phyloP scores from a whole-genome alignment of 2,329 filamentous ascomycete species.

The Fusarium solani-melongenae region DNA sequence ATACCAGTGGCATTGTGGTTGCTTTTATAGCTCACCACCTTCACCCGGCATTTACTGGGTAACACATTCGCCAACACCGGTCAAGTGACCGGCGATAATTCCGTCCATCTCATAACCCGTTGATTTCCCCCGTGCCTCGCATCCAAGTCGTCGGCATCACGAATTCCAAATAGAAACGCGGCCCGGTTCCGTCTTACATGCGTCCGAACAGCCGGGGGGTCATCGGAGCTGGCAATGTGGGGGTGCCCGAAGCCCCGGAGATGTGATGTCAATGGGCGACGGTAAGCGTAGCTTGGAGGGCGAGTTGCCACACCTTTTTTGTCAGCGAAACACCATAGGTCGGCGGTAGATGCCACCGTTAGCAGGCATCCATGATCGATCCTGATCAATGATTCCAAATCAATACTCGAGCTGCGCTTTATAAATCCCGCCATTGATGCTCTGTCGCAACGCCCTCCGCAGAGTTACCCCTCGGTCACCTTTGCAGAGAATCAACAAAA shows the following conservation, averaged over 20 bases:
- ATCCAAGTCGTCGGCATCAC: not conserved
- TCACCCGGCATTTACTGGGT: not conserved
- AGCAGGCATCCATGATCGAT: constrained; percentile 4
- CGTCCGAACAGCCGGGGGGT: constrained; percentile 20
- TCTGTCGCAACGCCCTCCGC: constrained; percentile 45
- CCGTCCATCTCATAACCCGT: not conserved
- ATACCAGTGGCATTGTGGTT: not conserved
- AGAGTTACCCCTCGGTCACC: constrained; percentile 47
- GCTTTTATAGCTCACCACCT: not conserved
- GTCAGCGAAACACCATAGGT: constrained; percentile 18
- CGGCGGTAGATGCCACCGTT: not conserved
- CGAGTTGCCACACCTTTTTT: constrained; percentile 31
- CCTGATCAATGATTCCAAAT: constrained; percentile 5
- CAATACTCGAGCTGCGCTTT: constrained; percentile 2
- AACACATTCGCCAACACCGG: not conserved
- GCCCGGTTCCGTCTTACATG: constrained; percentile 29
- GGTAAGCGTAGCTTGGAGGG: constrained; percentile 9
- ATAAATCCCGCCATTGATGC: constrained; percentile 46
- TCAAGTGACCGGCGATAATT: not conserved
- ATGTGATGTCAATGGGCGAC: constrained; percentile 37
- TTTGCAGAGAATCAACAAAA: constrained; percentile 40
- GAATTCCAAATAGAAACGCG: constrained; percentile 5
- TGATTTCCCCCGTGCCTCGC: not conserved
- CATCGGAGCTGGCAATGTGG: constrained; percentile 13
- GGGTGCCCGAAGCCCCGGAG: constrained; percentile 22